Percentiles rank a stretch among this genome's conserved stretches.
Conservation (phyloP, 352 stramenopile genomes). For the Phytopythium aichiense region DNA sequence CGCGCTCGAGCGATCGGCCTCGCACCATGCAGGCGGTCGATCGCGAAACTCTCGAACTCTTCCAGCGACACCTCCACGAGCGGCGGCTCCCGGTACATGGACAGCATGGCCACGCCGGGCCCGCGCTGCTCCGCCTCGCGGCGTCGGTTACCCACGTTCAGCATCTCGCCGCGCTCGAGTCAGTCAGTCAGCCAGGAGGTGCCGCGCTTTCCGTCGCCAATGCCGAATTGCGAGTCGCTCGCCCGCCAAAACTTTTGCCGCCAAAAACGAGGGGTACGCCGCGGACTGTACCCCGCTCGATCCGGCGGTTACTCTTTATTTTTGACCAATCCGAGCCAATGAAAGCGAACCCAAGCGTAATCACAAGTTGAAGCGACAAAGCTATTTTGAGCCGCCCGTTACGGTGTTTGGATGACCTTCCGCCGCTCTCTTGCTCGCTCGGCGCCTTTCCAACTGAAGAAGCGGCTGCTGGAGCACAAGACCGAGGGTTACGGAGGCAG, state of each 20-base stretch:
- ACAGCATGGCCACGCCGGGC: conserved; percentile 66
- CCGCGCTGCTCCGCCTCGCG: conserved; percentile 43
- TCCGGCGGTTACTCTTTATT: neutral
- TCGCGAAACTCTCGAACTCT: conserved; percentile 97
- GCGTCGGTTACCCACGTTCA: conserved; percentile 80
- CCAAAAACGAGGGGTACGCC: conserved; percentile 14
- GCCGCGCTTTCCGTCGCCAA: neutral
- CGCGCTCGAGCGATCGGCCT: neutral
- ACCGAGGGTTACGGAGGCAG: neutral
- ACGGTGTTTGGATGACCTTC: neutral
- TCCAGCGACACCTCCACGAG: conserved; percentile 95
- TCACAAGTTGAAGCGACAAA: conserved; percentile 3
- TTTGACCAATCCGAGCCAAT: neutral
- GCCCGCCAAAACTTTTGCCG: conserved; percentile 36
- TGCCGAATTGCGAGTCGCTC: conserved; percentile 2
- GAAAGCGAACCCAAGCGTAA: conserved; percentile 11
- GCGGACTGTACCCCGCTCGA: neutral
- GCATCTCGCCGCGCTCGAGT: conserved; percentile 30
- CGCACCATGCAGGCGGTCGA: conserved; percentile 92
- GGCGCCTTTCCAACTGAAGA: neutral
- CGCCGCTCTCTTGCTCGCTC: neutral
- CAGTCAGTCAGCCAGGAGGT: neutral
- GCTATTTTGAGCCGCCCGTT: neutral
- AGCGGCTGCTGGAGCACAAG: conserved; percentile 5
- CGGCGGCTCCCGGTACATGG: conserved; percentile 93